These are phyloP conservation scores for Vanrija sp. DNA, from an alignment of 1,284 basidiomycete species.

Conservation along the genomic window DNA sequence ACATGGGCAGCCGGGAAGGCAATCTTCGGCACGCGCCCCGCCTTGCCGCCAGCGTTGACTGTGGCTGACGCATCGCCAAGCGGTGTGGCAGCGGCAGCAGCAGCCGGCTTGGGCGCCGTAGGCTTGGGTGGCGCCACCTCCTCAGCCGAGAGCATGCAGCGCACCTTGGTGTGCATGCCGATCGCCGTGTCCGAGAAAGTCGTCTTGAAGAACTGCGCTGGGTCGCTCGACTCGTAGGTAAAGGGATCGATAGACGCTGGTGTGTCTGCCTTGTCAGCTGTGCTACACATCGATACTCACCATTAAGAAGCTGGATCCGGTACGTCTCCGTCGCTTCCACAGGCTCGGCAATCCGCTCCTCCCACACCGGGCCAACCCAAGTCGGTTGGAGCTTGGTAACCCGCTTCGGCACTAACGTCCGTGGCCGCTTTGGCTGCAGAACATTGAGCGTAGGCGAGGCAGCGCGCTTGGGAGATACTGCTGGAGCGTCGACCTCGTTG, in stretches of 20 bases:
- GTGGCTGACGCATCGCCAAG: conserved; percentile 16
- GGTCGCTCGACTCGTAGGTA: conserved; percentile 31
- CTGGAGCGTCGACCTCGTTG: conserved; percentile 31
- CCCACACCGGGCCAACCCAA: conserved; percentile 46
- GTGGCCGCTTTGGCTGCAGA: background rate
- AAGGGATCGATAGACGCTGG: conserved; percentile 45
- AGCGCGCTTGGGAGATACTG: conserved; percentile 26
- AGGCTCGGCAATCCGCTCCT: conserved; percentile 33
- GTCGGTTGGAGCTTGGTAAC: conserved; percentile 43
- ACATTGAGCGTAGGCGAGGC: conserved; percentile 30
- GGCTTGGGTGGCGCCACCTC: conserved; percentile 3
- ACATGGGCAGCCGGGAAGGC: conserved; percentile 38
- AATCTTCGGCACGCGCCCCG: conserved; percentile 27
- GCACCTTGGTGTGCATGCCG: conserved; percentile 26
- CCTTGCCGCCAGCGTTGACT: conserved; percentile 1
- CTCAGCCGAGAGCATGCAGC: conserved; percentile 28
- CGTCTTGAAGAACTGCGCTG: conserved; percentile 27
- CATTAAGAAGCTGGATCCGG: conserved; percentile 45
- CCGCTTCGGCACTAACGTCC: conserved; percentile 30
- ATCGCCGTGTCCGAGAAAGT: conserved; percentile 30
- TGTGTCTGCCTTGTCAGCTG: conserved; percentile 29
- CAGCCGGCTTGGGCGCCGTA: background rate
- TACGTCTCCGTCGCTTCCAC: conserved; percentile 37
- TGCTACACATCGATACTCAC: conserved; percentile 20
- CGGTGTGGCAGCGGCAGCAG: conserved; percentile 7